phyloP scores from a whole-genome alignment of 305 asterid species.

The Fraxinus angustifolia region DNA sequence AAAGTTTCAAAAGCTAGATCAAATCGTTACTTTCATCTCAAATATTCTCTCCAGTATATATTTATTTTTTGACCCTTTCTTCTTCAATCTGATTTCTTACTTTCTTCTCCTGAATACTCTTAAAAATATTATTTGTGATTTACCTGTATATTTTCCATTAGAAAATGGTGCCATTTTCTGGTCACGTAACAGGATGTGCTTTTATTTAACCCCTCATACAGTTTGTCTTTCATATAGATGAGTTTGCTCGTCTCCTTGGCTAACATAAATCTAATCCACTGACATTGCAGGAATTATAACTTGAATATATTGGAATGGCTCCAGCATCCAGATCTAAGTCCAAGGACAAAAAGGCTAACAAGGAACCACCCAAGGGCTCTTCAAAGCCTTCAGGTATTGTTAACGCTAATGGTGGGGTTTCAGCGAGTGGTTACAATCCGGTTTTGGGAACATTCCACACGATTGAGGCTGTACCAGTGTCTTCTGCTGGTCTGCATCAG shows the following conservation, averaged over 20 bases:
- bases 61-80: background rate
- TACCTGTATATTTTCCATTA: background rate
- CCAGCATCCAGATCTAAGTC: background rate
- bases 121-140: background rate
- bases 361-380: background rate
- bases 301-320: constrained; percentile 16
- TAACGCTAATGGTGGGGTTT: background rate
- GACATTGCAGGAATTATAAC: constrained; percentile 31
- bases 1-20: background rate
- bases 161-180: background rate
- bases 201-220: background rate
- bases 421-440: background rate
- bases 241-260: constrained; percentile 7
- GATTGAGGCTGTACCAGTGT: background rate
- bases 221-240: background rate
- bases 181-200: background rate
- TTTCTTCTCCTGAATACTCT: background rate
- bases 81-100: background rate
- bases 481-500: constrained; percentile 19
- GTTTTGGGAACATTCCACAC: background rate
- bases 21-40: background rate
- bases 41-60: background rate
- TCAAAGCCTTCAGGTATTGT: background rate
- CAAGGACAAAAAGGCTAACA: background rate
- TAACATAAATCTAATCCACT: constrained; percentile 24